Evolutionary conservation across 768 basidiomycete species (phyloP), one percentile per base, ranked within the genome.

Genomic region (Pluteus cervinus): DNA sequence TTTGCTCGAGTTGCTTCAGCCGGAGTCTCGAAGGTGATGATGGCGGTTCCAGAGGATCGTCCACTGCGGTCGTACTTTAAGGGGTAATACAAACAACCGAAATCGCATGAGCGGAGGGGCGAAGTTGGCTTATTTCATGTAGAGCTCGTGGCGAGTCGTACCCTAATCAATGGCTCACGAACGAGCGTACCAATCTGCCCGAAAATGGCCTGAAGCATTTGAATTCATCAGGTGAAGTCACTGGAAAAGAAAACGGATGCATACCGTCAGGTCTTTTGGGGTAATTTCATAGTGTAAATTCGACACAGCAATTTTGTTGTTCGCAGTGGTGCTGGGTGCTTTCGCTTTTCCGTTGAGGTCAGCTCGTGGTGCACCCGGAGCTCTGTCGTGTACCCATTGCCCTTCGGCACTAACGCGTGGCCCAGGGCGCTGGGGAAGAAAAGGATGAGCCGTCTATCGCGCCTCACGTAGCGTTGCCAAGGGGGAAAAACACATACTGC

Each of bases 61-160:
- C 92, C 92, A 51, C 91, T 93, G 57, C 86, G 82, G 66, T 96
- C 92, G 69, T 92, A 96, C 92, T 96, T 75, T 55, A 66, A 64
- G n/a, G n/a, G n/a, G n/a, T 47, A 41, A 41, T 52, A 49, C 50
- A 50, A 64, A 58, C 54, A 51, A 41, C 47, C 44, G 48, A 46
- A 31, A 43, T 39, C 43, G 37, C 31, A 69, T 61, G 48, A 54
- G 66, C 68, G 63, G 66, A 62, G 51, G 54, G 47, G 29, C 29
- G 28, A 18, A 49, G 64, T 71, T 66, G 66, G 63, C 68, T 63
- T 71, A 69, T 73, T 56, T 71, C 66, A 79, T 59, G 77, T 73
- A 75, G 72, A 74, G 71, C 62, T 70, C 58, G 64, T 69, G 66
- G 74, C 70, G 66, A 62, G 71, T 73, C 91, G 83, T 91, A 94